Base-by-base conservation (phyloP, 2,329 filamentous ascomycete species). In the Alternaria brassicicola region DNA sequence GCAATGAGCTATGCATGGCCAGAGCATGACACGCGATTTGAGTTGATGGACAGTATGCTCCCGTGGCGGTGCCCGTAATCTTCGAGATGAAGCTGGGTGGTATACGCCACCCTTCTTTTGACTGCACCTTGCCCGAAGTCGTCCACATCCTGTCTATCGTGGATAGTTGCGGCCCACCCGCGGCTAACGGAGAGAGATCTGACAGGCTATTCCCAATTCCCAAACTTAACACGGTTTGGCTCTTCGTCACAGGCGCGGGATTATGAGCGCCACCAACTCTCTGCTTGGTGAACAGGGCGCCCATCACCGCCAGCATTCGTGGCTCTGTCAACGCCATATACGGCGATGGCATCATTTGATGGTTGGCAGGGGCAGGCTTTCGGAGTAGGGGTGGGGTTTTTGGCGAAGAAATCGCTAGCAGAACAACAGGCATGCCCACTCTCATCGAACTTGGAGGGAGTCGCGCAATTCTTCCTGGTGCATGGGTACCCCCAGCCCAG, bases 191-290 rank as follows among this genome's bases (percentile, higher is more conserved):
- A 48, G 54, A 62, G 59, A 64, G 65, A 62, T 61, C 65, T 66
- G 70, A 67, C 65, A 70, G 61, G 65, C 58, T 61, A 55, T 48
- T 56, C 63, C 62, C 41, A 63, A 65, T 62, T 54, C 59, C 71
- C 68, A 70, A 51, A 54, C 66, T 68, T 30, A 63, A 69, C 59
- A 26, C 39, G 68, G 67, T 51, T 65, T 68, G 62, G 68, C 57
- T 25, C 49, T 46, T 65, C 48, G 56, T 62, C 57, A 63, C 68
- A 69, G 66, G 63, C 62, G 63, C 64, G 58, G 60, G 61, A 55
- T 62, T 65, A 52, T 57, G 61, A 62, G 64, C 64, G 71, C 71
- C 71, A 72, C 70, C 69, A 74, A 71, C 69, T 61, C 61, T 33
- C 57, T 68, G 61, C 55, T 66, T 65, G 62, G 58, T 53, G 57